These are phyloP conservation scores for Arachis monticola DNA, from an alignment of 331 rosid species.

Conservation along the genomic window DNA sequence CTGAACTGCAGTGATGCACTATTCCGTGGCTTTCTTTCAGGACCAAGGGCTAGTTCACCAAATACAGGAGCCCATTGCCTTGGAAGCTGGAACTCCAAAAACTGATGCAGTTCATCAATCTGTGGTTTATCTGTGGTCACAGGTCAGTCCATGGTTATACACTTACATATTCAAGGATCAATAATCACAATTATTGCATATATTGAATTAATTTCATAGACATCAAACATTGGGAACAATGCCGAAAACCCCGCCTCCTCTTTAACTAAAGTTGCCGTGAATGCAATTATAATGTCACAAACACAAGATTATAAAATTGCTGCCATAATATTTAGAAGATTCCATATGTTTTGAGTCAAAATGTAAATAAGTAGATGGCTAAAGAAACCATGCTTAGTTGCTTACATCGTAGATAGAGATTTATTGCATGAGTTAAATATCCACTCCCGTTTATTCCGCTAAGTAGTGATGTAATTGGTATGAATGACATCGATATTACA, in stretches of 20 bases:
- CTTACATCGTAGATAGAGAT: conserved; percentile 95
- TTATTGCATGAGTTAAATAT: conserved; percentile 84
- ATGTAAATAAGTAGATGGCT: conserved; percentile 21
- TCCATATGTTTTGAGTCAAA: conserved; percentile 29
- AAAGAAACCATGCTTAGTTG: conserved; percentile 18
- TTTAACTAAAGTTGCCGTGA: no score
- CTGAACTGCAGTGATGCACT: conserved; percentile 80
- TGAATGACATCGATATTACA: conserved; percentile 82
- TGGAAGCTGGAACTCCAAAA: conserved; percentile 92
- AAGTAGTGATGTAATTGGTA: conserved; percentile 82
- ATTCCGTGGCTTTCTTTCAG: conserved; percentile 65
- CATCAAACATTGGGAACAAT: background rate
- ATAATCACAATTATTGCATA: background rate
- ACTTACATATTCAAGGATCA: conserved; percentile 15
- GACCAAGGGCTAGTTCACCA: conserved; percentile 92
- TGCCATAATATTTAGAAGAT: conserved; percentile 18
- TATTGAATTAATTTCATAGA: background rate
- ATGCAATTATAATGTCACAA: conserved; percentile 5
- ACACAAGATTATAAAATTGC: conserved; percentile 2
- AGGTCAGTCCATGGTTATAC: conserved; percentile 19
- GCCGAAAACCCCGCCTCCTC: no score
- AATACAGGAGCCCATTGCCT: conserved; percentile 95
- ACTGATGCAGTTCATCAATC: conserved; percentile 76
- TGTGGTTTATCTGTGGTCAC: conserved; percentile 77
- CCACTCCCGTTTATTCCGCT: conserved; percentile 91